A percentile compares a stretch with the other conserved stretches of the same genome.
phyloP scores from a whole-genome alignment of 306 rosid species.

The Benincasa hispida region DNA sequence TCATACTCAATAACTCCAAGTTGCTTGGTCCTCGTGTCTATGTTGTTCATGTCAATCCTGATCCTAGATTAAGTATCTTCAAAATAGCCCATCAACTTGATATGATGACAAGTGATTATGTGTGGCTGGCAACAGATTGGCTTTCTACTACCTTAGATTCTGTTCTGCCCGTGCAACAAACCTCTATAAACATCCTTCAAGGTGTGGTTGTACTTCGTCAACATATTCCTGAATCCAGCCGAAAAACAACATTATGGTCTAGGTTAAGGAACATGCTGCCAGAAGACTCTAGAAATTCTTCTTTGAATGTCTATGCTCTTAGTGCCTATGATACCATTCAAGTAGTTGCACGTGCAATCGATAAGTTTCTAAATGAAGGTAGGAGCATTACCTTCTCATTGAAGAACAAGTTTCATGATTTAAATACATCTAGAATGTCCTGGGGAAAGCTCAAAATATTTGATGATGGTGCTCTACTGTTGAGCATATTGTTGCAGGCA shows the following conservation, averaged over 20 bases:
- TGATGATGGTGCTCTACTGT: constrained; percentile 52
- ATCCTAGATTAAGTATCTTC: constrained; percentile 57
- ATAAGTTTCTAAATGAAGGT: constrained; percentile 27
- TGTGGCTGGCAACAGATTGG: constrained; percentile 92
- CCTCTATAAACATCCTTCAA: constrained; percentile 36
- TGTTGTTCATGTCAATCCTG: constrained; percentile 70
- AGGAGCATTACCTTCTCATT: constrained; percentile 43
- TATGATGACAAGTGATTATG: constrained; percentile 64
- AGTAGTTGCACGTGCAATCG: constrained; percentile 60
- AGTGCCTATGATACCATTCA: constrained; percentile 78
- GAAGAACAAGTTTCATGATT: constrained; percentile 16
- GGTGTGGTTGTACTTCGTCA: constrained; percentile 81
- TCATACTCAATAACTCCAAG: constrained; percentile 54
- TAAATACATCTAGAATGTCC: constrained; percentile 27
- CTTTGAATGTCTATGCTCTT: constrained; percentile 53
- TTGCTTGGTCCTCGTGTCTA: constrained; percentile 63
- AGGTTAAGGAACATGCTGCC: constrained; percentile 44
- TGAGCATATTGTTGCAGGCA: constrained; percentile 29
- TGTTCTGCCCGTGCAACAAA: constrained; percentile 20
- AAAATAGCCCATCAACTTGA: constrained; percentile 46
- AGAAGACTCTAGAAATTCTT: constrained; percentile 25
- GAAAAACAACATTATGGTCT: constrained; percentile 37
- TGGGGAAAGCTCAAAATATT: constrained; percentile 59
- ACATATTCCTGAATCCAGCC: constrained; percentile 46
- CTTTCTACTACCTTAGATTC: constrained; percentile 70